Conservation (phyloP, 257 asterid species). For the Sherardia arvensis region DNA sequence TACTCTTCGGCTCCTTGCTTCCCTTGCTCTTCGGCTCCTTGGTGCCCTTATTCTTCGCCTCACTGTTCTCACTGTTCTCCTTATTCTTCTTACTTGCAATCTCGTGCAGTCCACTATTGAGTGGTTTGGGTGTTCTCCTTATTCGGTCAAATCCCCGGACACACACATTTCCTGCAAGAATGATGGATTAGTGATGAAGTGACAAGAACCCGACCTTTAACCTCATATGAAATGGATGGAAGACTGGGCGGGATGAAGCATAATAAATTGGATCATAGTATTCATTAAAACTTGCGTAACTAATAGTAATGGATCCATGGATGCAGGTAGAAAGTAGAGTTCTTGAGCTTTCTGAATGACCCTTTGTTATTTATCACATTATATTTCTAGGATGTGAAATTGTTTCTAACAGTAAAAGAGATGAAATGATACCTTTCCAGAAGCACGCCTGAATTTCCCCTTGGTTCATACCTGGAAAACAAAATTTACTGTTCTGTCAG, state of each 20-base stretch:
- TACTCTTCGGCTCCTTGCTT: neutral
- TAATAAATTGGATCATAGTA: too few species aligned
- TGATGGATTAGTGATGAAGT: constrained; percentile 4
- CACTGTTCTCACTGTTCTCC: neutral
- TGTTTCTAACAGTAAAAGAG: constrained; percentile 2
- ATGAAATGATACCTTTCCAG: constrained; percentile 69
- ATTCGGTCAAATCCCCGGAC: constrained; percentile 36
- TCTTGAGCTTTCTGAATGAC: neutral
- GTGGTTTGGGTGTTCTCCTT: constrained; percentile 29
- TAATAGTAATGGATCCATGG: too few species aligned
- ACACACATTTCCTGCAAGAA: constrained; percentile 40
- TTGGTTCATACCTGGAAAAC: constrained; percentile 61
- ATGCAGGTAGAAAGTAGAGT: too few species aligned
- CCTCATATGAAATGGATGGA: neutral
- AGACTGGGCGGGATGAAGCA: neutral
- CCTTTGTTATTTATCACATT: neutral
- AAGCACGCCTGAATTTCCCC: constrained; percentile 70
- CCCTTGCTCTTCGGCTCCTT: neutral
- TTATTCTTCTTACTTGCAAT: constrained; percentile 25
- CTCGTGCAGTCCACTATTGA: constrained; percentile 26
- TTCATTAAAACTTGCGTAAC: too few species aligned
- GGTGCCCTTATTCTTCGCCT: neutral
- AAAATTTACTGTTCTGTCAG: constrained; percentile 12
- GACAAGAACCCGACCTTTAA: neutral
- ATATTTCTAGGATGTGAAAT: neutral